phyloP scores from a whole-genome alignment of 179 eudicot genomes.

The Corrigiola litoralis region DNA sequence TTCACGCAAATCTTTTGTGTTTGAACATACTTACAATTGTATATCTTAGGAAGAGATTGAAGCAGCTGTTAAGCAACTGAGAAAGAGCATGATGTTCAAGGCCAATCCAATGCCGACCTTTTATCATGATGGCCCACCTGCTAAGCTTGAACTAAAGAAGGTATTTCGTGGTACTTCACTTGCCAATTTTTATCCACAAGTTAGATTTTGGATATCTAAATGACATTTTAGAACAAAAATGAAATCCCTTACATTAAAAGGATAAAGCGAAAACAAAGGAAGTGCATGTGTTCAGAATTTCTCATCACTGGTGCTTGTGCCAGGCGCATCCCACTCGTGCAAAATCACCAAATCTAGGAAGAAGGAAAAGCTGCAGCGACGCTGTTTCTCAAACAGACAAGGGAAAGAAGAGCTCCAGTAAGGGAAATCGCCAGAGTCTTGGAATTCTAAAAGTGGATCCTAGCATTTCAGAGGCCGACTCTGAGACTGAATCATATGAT shows the following conservation, averaged over 20 bases:
- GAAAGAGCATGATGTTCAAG: conserved; percentile 70
- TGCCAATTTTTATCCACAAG: neutral
- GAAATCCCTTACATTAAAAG: neutral
- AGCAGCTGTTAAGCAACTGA: conserved; percentile 65
- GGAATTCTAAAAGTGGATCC: conserved; percentile 16
- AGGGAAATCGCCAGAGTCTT: conserved; percentile 24
- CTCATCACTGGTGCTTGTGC: conserved; percentile 8
- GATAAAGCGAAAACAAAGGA: neutral
- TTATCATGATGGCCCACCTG: conserved; percentile 86
- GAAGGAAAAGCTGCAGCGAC: conserved; percentile 75
- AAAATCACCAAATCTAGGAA: conserved; percentile 72
- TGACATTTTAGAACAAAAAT: neutral
- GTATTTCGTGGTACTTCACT: conserved; percentile 24
- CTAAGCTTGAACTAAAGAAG: conserved; percentile 75
- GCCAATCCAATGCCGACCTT: conserved; percentile 94
- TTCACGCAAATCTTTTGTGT: neutral
- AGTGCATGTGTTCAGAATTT: neutral
- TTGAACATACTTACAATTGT: conserved; percentile 2
- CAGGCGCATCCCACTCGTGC: conserved; percentile 89
- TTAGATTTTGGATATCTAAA: neutral
- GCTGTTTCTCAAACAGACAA: conserved; percentile 24
- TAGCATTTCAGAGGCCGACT: conserved; percentile 12
- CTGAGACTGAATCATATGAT: conserved; percentile 5
- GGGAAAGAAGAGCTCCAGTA: conserved; percentile 73
- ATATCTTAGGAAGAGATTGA: conserved; percentile 67